Evolutionary conservation across 208 protist species (phyloP).

Genomic region (Crithidia expoeki): DNA sequence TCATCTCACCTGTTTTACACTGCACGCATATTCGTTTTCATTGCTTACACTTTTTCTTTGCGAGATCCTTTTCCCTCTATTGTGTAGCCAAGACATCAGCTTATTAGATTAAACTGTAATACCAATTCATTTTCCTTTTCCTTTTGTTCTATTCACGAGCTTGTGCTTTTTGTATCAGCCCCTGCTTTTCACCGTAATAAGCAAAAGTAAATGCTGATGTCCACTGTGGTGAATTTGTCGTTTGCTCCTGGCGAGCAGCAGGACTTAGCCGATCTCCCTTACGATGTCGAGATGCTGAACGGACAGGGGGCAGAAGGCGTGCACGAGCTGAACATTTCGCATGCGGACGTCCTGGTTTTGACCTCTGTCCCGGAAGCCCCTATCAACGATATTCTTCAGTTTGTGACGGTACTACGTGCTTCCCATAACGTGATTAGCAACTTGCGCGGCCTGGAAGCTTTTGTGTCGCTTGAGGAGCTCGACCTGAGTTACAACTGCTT

Average conservation of each 20-base stretch:
- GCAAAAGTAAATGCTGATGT: neutral
- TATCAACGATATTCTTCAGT: conserved; percentile 36
- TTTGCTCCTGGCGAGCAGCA: conserved; percentile 27
- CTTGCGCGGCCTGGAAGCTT: conserved; percentile 68
- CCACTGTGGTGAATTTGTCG: conserved; percentile 36
- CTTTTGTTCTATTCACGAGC: conserved; percentile 16
- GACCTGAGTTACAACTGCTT: conserved; percentile 79
- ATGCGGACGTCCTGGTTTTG: conserved; percentile 44
- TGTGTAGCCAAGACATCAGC: neutral
- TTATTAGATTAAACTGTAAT: too few relatives aligned
- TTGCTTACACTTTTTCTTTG: neutral
- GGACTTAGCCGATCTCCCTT: conserved; percentile 37
- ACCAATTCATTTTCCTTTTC: neutral
- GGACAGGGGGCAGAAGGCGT: conserved; percentile 21
- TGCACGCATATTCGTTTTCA: neutral
- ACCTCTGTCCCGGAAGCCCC: conserved; percentile 26
- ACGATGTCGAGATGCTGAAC: conserved; percentile 7
- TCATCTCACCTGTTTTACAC: neutral
- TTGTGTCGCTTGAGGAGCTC: conserved; percentile 69
- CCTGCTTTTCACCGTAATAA: neutral
- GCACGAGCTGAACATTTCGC: conserved; percentile 29
- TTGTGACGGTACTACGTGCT: conserved; percentile 68
- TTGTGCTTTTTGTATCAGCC: too few relatives aligned
- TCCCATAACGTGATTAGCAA: conserved; percentile 66
- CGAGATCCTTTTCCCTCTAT: neutral